phyloP scores from a whole-genome alignment of 1,284 basidiomycete genomes.

The Trametes pubescens region DNA sequence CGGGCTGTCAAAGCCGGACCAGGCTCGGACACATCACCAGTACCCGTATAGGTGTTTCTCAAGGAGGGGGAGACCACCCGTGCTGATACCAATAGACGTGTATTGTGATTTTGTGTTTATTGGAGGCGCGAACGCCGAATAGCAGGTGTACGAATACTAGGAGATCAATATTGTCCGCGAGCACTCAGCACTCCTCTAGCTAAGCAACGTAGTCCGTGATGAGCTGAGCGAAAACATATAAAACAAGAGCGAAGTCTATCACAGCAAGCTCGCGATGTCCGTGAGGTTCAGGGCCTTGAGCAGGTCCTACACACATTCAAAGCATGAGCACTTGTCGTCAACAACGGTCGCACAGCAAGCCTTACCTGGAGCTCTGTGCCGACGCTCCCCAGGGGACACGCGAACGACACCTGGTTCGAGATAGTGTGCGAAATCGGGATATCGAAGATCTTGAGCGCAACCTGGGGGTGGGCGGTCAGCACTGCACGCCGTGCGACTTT shows the following conservation, averaged over 20 bases:
- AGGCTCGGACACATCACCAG: conserved; percentile 4
- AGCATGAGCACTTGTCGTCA: not conserved
- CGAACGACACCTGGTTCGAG: conserved; percentile 69
- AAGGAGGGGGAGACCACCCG: not conserved
- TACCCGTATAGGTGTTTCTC: not conserved
- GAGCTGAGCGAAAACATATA: conserved; percentile 14
- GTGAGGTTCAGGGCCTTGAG: conserved; percentile 28
- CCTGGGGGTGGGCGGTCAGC: conserved; percentile 50
- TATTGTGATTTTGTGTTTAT: not conserved
- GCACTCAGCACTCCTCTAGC: conserved; percentile 18
- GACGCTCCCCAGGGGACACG: conserved; percentile 63
- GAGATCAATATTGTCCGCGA: conserved; percentile 22
- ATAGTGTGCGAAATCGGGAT: conserved; percentile 77
- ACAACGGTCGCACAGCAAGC: not conserved
- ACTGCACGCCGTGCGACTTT: not conserved
- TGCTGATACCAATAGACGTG: not conserved
- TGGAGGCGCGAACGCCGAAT: conserved; percentile 1
- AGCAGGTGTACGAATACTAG: conserved; percentile 18
- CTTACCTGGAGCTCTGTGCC: conserved; percentile 47
- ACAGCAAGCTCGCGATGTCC: conserved; percentile 15
- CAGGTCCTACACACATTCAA: conserved; percentile 16
- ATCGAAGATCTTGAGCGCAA: conserved; percentile 69
- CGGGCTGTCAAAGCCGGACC: conserved; percentile 31
- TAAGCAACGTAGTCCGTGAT: conserved; percentile 24
- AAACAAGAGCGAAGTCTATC: conserved; percentile 3